Evolutionary conservation across 306 rosid genomes (phyloP), one percentile per base, ranked within the genome.

Genomic region (Astragalus glycyphyllos): DNA sequence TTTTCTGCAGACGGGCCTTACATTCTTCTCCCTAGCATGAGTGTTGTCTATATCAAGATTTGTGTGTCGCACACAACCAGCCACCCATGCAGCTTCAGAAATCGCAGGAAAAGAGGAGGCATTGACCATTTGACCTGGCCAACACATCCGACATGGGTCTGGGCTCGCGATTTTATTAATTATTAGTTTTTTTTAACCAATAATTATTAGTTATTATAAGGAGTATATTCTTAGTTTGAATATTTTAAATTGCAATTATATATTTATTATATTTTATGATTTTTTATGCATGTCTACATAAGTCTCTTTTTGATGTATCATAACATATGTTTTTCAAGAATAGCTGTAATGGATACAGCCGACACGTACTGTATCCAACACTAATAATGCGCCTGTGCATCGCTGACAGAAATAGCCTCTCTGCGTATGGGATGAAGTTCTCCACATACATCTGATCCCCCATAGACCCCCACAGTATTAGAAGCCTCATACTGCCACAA

Each of bases 401-500:
- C 26, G 4, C 38, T 32, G 15, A 34, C 17, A 34, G 42, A 48
- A 34, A 50, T 34, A 15, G 8, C 15, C 16, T 48, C 69, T 45
- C 42, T 10, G 48, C 34, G 15, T 67, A 50, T 34, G 26, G 34
- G 58, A 11, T 31, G 14, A 67, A 50, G 16, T 9, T 65, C 66
- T 37, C 2, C 46, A 20, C 23, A 60, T 40, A 37, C 48, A 49
- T 20, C 53, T 8, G 5, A 7, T 45, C 13, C 74, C 74, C 26
- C 26, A 46, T 68, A 68, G 14, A 68, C 41, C 63, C 48, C 61
- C 12, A 68, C 73, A 68, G 51, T 20, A 37, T 23, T 17, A 53
- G 74, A 40, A 54, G 64, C 35, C 46, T 32, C 31, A 4, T 50
- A 40, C 14, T 68, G 51, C 63, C 55, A 15, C 58, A 14, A 34